Conservation (phyloP, 73 alveolate species). For the Paramecium pentaurelia region DNA sequence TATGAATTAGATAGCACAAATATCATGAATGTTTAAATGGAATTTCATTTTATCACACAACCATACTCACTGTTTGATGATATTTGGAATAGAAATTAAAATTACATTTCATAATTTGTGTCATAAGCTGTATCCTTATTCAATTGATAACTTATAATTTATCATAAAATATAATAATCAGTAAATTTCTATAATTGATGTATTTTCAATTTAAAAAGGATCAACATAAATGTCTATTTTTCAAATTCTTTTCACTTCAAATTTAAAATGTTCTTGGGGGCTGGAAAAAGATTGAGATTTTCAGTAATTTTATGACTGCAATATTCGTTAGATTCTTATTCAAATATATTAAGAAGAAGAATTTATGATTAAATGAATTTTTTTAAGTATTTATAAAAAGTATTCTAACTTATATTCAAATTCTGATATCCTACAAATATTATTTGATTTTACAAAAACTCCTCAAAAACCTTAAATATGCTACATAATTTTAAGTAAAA, state of each 20-base stretch:
- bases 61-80: background rate
- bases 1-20: slow-evolving; percentile 17
- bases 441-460: too few relatives aligned
- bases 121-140: background rate
- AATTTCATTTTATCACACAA: background rate
- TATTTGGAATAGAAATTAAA: background rate
- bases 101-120: background rate
- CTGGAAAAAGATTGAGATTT: background rate
- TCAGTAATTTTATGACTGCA: background rate
- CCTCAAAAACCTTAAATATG: background rate
- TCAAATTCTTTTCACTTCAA: background rate
- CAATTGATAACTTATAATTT: background rate
- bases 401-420: too few relatives aligned
- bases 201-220: background rate
- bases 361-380: background rate
- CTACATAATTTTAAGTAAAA: background rate
- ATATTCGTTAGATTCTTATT: background rate
- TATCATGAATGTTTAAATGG: background rate
- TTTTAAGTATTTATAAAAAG: background rate
- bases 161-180: background rate
- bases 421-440: background rate
- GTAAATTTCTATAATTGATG: background rate
- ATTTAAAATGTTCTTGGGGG: too few relatives aligned
- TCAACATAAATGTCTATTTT: background rate
- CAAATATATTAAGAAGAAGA: background rate